These are phyloP conservation scores for Globomyces pollinis-pini DNA, from an alignment of 192 early-diverging fungal species.

Conservation along the genomic window DNA sequence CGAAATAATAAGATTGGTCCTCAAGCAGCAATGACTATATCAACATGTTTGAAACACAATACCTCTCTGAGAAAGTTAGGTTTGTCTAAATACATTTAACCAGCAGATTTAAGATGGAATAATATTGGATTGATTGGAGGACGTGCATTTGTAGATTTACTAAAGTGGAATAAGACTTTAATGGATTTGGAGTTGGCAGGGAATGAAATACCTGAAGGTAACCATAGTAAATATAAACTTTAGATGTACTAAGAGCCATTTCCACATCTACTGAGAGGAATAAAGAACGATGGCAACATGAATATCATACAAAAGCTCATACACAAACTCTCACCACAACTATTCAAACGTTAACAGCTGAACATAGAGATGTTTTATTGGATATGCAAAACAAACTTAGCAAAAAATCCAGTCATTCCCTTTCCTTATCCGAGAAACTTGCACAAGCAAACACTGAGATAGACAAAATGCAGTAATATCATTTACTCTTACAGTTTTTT, in stretches of 20 bases:
- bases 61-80: constrained; percentile 34
- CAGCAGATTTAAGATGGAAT: constrained; percentile 57
- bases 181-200: constrained; percentile 37
- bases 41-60: constrained; percentile 39
- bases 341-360: constrained; percentile 26
- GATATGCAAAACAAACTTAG: constrained; percentile 26
- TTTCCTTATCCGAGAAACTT: constrained; percentile 23
- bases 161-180: constrained; percentile 40
- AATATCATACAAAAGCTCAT: constrained; percentile 20
- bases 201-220: constrained; percentile 51
- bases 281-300: constrained; percentile 19
- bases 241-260: too few species aligned
- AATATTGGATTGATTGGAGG: constrained; percentile 43
- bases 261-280: constrained; percentile 34
- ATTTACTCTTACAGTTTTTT: too few species aligned
- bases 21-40: constrained; percentile 30
- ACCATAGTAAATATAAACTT: too few species aligned
- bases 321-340: constrained; percentile 29
- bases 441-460: constrained; percentile 27
- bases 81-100: constrained; percentile 6
- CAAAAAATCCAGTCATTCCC: constrained; percentile 13
- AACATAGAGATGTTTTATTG: constrained; percentile 32
- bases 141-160: constrained; percentile 34
- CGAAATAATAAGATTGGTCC: constrained; percentile 55
- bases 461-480: constrained; percentile 19